A percentile compares a stretch with the other conserved stretches of the same genome.
Evolutionary conservation across 2,329 filamentous ascomycete genomes (phyloP).

Genomic region (Botryotinia convoluta): DNA sequence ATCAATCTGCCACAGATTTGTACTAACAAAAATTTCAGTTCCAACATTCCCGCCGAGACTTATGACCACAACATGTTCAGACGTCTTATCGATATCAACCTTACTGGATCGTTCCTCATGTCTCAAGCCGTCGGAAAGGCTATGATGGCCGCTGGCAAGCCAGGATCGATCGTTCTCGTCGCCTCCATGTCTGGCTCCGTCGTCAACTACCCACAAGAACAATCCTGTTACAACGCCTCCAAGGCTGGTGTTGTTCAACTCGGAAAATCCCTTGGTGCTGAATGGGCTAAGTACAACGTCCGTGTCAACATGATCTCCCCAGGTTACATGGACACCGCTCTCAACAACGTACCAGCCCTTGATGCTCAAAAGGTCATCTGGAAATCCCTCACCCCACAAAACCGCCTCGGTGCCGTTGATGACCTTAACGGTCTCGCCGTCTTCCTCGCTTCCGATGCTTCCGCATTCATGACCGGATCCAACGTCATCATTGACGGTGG

Average conservation of each 20-base stretch:
- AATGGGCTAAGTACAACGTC: constrained; percentile 80
- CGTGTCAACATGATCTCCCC: constrained; percentile 83
- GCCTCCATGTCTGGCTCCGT: constrained; percentile 80
- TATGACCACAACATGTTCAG: constrained; percentile 77
- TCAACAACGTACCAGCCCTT: constrained; percentile 74
- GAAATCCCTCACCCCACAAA: constrained; percentile 70
- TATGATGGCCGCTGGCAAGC: constrained; percentile 71
- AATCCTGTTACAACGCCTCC: constrained; percentile 79
- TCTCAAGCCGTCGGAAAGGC: constrained; percentile 67
- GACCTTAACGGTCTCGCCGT: constrained; percentile 77
- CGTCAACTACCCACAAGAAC: constrained; percentile 84
- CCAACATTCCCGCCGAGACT: constrained; percentile 77
- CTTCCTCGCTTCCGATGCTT: constrained; percentile 71
- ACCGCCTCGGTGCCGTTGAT: constrained; percentile 67
- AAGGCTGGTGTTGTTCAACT: constrained; percentile 79
- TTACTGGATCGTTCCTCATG: constrained; percentile 76
- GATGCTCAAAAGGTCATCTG: constrained; percentile 82
- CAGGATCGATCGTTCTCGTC: constrained; percentile 72
- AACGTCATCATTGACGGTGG: constrained; percentile 48
- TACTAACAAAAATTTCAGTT: constrained; percentile 43
- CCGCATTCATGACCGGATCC: constrained; percentile 73
- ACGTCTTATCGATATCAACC: constrained; percentile 77
- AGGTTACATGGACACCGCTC: constrained; percentile 79
- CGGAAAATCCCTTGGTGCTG: constrained; percentile 75
- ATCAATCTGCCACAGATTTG: not conserved